Base-by-base conservation (phyloP, 305 asterid species). In the Fraxinus platypoda region DNA sequence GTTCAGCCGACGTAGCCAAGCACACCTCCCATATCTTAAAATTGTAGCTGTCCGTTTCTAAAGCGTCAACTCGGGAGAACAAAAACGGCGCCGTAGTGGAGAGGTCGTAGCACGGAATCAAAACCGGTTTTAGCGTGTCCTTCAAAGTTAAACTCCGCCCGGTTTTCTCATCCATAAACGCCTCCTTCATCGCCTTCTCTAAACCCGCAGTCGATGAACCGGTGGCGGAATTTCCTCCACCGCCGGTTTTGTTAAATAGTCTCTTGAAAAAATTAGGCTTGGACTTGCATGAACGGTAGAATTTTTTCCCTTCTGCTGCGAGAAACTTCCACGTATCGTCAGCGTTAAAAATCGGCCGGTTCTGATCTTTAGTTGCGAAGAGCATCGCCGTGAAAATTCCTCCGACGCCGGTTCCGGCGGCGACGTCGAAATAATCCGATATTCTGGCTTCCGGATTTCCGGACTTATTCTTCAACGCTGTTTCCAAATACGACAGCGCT, bases 11-110 rank as follows among this genome's bases (percentile, higher is more conserved):
- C 57, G 98, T 95, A 81, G 98, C 99, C 26, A 93, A 81, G 78
- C 99, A 95, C 17, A 95, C 97, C 88, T 95, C 98, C 99, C 99
- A 95, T 2, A 95, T 93, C 74, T 95, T 91, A 86, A 95, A 46
- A 46, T 46, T 46, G n/a, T 46, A 46, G 57, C 57, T 46, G 57
- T 46, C 57, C 57, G 57, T 46, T 46, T 46, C 57, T 13, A 46
- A 15, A 46, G 57, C 57, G 19, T 46, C 57, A 15, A 46, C 57
- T 13, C 57, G 19, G 57, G 57, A 46, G 88, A 95, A 95, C 77
- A 95, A 31, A 79, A 95, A 95, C 84, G 99, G 98, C 59, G 99
- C 97, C 82, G 94, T 85, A 25, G 92, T 91, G 26, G 97, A 87
- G 76, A 95, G 86, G 80, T 95, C 99, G 85, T 93, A 95, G 85